Percentiles rank a stretch among this genome's conserved stretches.
Evolutionary conservation across 441 rosid genomes (phyloP).

Genomic region (Viola pubescens): DNA sequence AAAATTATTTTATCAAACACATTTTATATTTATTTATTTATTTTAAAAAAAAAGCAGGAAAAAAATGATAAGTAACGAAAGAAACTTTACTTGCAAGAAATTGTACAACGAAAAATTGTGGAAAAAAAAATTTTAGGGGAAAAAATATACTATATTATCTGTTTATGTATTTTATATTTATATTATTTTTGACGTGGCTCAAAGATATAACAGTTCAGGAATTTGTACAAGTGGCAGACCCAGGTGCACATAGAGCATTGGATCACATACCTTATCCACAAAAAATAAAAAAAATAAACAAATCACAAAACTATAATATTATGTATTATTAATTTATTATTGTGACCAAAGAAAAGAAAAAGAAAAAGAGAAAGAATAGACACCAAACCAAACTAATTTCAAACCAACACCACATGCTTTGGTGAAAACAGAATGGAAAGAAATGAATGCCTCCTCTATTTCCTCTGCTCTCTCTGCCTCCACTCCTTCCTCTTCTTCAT

Average conservation of each 20-base stretch:
- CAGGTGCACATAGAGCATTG: slow-evolving; percentile 1
- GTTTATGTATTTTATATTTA: no score
- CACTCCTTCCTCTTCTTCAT: slow-evolving; percentile 13
- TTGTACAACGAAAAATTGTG: no score
- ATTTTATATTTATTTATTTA: no score
- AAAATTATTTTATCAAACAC: no score
- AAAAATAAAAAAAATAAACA: not conserved
- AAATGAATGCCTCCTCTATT: slow-evolving; percentile 30
- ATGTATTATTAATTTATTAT: not conserved
- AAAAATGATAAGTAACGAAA: no score
- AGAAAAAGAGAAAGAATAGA: not conserved
- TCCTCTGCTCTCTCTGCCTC: slow-evolving; percentile 29
- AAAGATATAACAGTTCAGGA: no score
- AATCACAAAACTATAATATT: slow-evolving; percentile 5
- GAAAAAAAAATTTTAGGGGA: no score
- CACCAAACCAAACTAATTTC: slow-evolving; percentile 2
- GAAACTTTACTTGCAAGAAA: no score
- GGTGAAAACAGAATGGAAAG: slow-evolving; percentile 31
- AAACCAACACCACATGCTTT: slow-evolving; percentile 11
- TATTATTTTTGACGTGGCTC: no score
- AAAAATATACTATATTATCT: no score
- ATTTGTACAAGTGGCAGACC: slow-evolving; percentile 1
- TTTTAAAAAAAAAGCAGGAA: no score
- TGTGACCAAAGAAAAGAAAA: not conserved
- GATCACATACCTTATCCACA: slow-evolving; percentile 16